Base-by-base conservation (phyloP, 192 early-diverging fungal species). In the Gryganskiella cystojenkinii region DNA sequence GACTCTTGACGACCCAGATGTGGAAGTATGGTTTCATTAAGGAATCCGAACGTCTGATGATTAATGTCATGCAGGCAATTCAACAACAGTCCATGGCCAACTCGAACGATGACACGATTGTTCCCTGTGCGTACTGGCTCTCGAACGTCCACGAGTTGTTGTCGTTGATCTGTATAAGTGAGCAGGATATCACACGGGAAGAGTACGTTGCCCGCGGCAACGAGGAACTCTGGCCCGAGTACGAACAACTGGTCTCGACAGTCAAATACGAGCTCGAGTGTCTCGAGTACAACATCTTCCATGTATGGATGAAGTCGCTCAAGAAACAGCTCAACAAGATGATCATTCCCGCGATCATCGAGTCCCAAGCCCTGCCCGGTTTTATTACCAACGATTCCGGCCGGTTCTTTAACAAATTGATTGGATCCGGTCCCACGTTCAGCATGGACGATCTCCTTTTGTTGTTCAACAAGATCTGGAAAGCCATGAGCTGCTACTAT, bases 401-500 rank as follows among this genome's bases (percentile, higher is more conserved):
- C 61, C 91, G 95, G 17, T 93, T 98, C 72, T 93, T 97, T 81
- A 92, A 92, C 81, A 95, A 97, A 69, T 88, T 95, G 63, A 92
- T 95, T 64, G 74, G 74, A 50, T 90, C 91, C 14, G 90, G 93
- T 0, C 84, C 92, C 2, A 82, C 85, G 1, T 96, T 95, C 67
- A 95, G 94, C 66, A 98, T 99, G 87, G 96, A 98, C 69, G 95
- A 99, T 61, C 81, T 99, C n/a, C 82, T 97, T 33, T 94, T 94
- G 84, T 93, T 98, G 72, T 88, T 99, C 69, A 95, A 92, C 84
- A 95, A 96, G 84, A 89, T 99, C 49, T 94, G 90, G 86, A 92
- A 95, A 76, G 93, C 94, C 9, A 95, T 99, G 95, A 93, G 96
- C 72, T 98, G 95, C 85, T 99, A 98, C 79, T 98, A 95, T 84